Evolutionary conservation across 163 green algal species (phyloP), one percentile per base, ranked within the genome.

Genomic region (Smithsoniella earleae): DNA sequence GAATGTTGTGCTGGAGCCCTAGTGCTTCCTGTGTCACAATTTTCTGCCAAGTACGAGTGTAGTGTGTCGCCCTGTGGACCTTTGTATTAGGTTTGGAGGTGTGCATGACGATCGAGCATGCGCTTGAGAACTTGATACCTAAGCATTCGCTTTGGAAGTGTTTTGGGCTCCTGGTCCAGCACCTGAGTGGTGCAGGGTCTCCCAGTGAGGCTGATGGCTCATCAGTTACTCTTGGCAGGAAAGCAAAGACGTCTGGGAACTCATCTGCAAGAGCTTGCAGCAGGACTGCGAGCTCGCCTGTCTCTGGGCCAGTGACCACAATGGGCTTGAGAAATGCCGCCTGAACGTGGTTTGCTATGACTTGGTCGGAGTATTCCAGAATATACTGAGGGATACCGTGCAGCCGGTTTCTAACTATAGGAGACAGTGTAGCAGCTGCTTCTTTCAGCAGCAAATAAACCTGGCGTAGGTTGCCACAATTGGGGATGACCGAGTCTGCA

Each of bases 331-430:
- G 75, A 80, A 89, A 86, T 36, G 85, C 74, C 76, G 85, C 83
- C 76, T 93, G 86, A 22, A 91, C 85, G 52, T 27, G 58, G 2
- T 90, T 91, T 36, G 84, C 81, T 20, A 86, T 77, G 38, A 93
- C 90, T 3, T 91, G 77, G 66, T 93, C 87, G 5, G 85, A 83
- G 79, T 93, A 93, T 80, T 91, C 87, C 44, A 93, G 81, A 49
- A 93, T 84, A 66, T 93, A 90, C 2, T 82, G 78, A 16, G 86
- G 87, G 36, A 91, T 77, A 2, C 87, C 87, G 2, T 80, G 73
- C 65, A 93, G 77, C 18, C 79, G 76, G 78, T 91, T 89, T 66
- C 86, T 80, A 43, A 93, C 86, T 66, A 91, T 85, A 62, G 87
- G 87, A 40, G 75, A 85, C 22, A 93, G 78, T 20, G 77, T 81